These are phyloP conservation scores for Polytrichum formosum DNA, from an alignment of 225 moss, liverwort and hornwort species.

Conservation along the genomic window DNA sequence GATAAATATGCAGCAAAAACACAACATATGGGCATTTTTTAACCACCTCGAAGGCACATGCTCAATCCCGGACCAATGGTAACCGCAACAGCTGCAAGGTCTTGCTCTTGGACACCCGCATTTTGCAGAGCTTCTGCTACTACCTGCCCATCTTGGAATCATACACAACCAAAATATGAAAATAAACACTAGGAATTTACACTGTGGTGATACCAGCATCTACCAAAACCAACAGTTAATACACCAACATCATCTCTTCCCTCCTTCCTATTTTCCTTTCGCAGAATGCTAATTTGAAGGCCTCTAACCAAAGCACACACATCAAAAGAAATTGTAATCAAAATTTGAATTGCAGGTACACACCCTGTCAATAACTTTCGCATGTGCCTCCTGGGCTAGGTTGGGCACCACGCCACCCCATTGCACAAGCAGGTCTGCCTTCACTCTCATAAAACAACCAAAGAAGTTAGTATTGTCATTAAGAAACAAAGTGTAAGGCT, in stretches of 20 bases:
- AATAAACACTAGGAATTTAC: conserved; percentile 2
- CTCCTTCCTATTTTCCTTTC: too few relatives aligned
- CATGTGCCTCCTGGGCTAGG: conserved; percentile 89
- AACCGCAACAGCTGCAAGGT: conserved; percentile 92
- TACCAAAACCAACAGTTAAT: too few relatives aligned
- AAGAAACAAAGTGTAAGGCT: too few relatives aligned
- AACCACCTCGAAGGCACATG: conserved; percentile 79
- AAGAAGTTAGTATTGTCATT: not conserved
- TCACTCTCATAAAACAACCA: conserved; percentile 6
- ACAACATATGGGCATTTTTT: too few relatives aligned
- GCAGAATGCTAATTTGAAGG: too few relatives aligned
- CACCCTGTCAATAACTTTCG: conserved; percentile 87
- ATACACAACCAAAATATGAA: conserved; percentile 16
- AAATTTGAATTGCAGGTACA: not conserved
- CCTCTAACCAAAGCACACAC: too few relatives aligned
- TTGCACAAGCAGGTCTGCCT: conserved; percentile 85
- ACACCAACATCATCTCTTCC: too few relatives aligned
- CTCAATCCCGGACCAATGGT: conserved; percentile 95
- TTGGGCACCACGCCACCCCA: conserved; percentile 99
- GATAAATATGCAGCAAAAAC: too few relatives aligned
- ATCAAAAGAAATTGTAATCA: too few relatives aligned
- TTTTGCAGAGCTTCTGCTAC: conserved; percentile 84
- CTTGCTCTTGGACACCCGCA: conserved; percentile 70
- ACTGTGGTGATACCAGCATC: not conserved
- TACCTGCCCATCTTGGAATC: conserved; percentile 55